A percentile compares a stretch with the other conserved stretches of the same genome.
Conservation (phyloP, 1,139 yeast genomes). For the Lizanozyma gosingica region DNA sequence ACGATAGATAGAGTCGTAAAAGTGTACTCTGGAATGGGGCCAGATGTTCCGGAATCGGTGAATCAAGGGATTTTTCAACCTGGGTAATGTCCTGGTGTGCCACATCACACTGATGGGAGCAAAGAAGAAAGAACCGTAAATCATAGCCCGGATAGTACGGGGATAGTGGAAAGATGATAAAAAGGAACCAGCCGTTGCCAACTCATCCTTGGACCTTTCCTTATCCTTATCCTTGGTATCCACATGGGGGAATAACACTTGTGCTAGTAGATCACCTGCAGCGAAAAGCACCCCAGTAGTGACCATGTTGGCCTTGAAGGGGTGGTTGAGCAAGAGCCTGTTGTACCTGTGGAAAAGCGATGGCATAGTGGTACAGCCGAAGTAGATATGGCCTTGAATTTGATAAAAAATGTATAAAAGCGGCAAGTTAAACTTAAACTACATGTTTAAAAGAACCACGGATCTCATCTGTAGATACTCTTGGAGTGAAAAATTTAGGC, state of each 20-base stretch:
- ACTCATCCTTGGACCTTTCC: conserved; percentile 8
- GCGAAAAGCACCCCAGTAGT: conserved; percentile 62
- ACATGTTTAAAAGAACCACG: too few relatives aligned
- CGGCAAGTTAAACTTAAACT: too few relatives aligned
- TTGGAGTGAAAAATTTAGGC: background rate
- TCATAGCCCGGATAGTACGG: conserved; percentile 56
- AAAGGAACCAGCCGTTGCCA: conserved; percentile 2
- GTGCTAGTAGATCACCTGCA: conserved; percentile 69
- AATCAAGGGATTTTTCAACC: conserved; percentile 34
- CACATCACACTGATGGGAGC: conserved; percentile 69
- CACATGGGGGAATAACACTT: conserved; percentile 39
- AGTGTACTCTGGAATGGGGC: conserved; percentile 11
- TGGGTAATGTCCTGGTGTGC: conserved; percentile 51
- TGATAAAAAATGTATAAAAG: too few relatives aligned
- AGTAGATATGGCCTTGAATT: too few relatives aligned
- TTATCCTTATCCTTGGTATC: conserved; percentile 7
- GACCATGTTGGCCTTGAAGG: conserved; percentile 46
- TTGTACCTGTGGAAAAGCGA: conserved; percentile 29
- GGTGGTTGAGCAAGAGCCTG: conserved; percentile 33
- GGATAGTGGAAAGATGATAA: conserved; percentile 20
- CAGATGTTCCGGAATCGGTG: conserved; percentile 2
- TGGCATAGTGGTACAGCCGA: too few relatives aligned
- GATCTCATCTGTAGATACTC: background rate
- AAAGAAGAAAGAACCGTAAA: conserved; percentile 71
- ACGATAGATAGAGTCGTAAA: conserved; percentile 27